Base-by-base conservation (phyloP, 1,139 yeast genomes). In the Kodamaea suecica region DNA sequence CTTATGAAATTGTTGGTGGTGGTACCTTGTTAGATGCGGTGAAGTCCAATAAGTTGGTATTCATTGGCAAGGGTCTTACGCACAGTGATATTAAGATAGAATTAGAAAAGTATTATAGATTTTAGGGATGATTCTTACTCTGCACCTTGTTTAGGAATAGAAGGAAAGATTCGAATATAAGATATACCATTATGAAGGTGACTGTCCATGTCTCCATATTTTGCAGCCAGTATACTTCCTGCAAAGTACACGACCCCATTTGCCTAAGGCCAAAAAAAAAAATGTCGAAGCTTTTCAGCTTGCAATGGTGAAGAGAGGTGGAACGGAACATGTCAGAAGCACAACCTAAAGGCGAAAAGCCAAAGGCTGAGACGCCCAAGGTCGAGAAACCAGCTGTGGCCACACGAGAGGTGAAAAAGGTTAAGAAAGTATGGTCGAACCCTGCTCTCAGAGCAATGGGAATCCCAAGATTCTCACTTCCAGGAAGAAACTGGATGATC, bases 361-460 rank as follows among this genome's bases (percentile, higher is more conserved):
- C 34, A 9, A 15, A 12, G 30, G 34, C 13, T 13, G 17, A 25
- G 17, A 11, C 15, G 10, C 15, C 34, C 11, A 15, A 17, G 34
- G 34, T 19, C 17, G 10, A 25, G 28, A 13, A 11, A 5, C 15
- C 28, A 6, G 17, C 14, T 12, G 28, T 7, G 9, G 28, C 17
- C 17, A n/a, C 12, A 29, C 30, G 14, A n/a, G n/a, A n/a, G 16
- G 20, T 38, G 17, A 33, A 37, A 16, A 39, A 37, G 21, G 42
- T 40, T 36, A 66, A 66, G 43, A 73, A 72, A 41, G 82, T 80
- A 21, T 84, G 78, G 70, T 63, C 81, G 11, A 90, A 90, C 53
- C 97, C 97, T 2, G 97, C 96, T 1, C 74, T 92, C 36, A 65
- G 78, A 47, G 86, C 86, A 53, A 77, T 92, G 86, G 98, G 98